Conservation (phyloP, 1,284 basidiomycete species). For the Melampsora americana region DNA sequence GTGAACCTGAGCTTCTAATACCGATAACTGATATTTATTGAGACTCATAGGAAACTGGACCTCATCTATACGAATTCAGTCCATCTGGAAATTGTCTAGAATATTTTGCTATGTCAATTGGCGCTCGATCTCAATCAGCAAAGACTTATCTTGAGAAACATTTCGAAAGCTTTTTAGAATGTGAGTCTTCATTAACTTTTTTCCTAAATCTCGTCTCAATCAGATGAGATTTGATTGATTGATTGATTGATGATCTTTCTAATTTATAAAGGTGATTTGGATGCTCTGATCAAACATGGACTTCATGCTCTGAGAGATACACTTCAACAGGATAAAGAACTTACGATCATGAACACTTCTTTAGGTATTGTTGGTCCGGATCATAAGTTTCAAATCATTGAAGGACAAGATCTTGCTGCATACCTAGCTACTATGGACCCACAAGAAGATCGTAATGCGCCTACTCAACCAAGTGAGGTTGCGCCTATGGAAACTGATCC, state of each 20-base stretch:
- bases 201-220: background rate
- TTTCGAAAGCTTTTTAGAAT: constrained; percentile 77
- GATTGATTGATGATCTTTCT: background rate
- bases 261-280: constrained; percentile 63
- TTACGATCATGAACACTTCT: constrained; percentile 84
- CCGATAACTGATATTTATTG: background rate
- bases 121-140: constrained; percentile 91
- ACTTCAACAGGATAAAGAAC: constrained; percentile 92
- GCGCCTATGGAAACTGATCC: constrained; percentile 44
- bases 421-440: constrained; percentile 42
- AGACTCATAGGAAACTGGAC: constrained; percentile 67
- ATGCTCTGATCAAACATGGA: constrained; percentile 83
- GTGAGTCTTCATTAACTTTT: constrained; percentile 62
- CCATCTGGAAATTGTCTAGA: constrained; percentile 97
- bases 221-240: background rate
- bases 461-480: constrained; percentile 12
- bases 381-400: constrained; percentile 42
- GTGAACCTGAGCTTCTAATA: background rate
- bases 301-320: constrained; percentile 89
- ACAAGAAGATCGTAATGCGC: constrained; percentile 27
- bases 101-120: constrained; percentile 98
- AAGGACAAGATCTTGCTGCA: constrained; percentile 21
- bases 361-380: constrained; percentile 69
- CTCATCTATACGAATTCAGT: constrained; percentile 96
- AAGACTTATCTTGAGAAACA: too few relatives aligned